Evolutionary conservation across 192 early-diverging fungal species (phyloP).

Genomic region (Coemansia sp.): DNA sequence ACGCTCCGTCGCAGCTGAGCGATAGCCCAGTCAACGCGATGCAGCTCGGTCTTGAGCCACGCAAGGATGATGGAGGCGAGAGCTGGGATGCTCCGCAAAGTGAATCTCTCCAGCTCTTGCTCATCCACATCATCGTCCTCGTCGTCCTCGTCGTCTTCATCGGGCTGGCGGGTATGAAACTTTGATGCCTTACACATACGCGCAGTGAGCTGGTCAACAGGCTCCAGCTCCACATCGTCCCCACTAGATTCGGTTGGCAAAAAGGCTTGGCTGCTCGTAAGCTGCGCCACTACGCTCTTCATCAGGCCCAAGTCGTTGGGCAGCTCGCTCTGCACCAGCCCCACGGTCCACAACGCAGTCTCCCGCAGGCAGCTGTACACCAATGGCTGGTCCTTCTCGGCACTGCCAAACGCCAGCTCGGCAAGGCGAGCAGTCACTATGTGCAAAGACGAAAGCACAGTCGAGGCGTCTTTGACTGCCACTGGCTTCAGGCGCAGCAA

Average conservation of each 20-base stretch:
- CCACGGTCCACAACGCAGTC: conserved; percentile 14
- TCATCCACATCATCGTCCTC: conserved; percentile 19
- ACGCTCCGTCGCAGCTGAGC: conserved; percentile 24
- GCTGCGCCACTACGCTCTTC: conserved; percentile 5
- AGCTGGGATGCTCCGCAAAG: conserved; percentile 21
- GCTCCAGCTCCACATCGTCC: conserved; percentile 24
- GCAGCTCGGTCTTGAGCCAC: conserved; percentile 38
- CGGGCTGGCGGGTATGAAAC: not conserved
- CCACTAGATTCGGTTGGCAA: conserved; percentile 4
- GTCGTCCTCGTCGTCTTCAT: not conserved
- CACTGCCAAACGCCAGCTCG: not conserved
- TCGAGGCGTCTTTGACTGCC: conserved; percentile 12
- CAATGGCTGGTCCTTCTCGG: not conserved
- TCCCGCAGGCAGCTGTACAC: conserved; percentile 5
- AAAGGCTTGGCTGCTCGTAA: conserved; percentile 23
- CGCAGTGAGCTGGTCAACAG: conserved; percentile 12
- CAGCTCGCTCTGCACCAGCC: conserved; percentile 10
- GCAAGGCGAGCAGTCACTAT: not conserved
- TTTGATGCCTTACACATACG: conserved; percentile 20
- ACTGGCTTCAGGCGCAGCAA: conserved; percentile 20
- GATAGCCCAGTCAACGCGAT: conserved; percentile 26
- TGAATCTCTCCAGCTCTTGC: conserved; percentile 19
- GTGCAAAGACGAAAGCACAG: conserved; percentile 9
- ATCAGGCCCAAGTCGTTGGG: conserved; percentile 23
- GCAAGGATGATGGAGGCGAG: conserved; percentile 6